A percentile compares a stretch with the other conserved stretches of the same genome.
Conservation (phyloP, 225 moss, liverwort and hornwort genomes). For the Neckera pumila region DNA sequence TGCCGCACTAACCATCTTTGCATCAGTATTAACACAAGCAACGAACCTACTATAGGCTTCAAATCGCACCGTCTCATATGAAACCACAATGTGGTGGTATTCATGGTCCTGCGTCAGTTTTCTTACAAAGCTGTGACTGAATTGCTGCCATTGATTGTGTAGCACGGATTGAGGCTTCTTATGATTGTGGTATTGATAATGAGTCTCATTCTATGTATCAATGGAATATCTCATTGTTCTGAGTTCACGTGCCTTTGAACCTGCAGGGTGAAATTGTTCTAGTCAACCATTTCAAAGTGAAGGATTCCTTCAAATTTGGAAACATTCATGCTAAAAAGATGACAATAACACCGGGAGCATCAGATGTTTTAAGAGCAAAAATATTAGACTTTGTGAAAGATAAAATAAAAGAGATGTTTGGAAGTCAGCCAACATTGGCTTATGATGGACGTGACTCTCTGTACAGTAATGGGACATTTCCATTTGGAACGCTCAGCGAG, state of each 20-base stretch:
- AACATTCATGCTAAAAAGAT: constrained; percentile 16
- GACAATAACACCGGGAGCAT: background rate
- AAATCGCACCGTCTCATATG: background rate
- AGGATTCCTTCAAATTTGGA: constrained; percentile 22
- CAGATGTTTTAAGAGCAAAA: background rate
- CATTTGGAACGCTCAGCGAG: constrained; percentile 22
- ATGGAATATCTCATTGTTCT: background rate
- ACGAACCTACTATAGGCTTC: background rate
- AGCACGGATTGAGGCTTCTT: background rate
- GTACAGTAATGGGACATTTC: constrained; percentile 5
- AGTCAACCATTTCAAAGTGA: constrained; percentile 36
- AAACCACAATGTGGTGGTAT: background rate
- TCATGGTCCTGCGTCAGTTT: background rate
- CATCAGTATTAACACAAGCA: background rate
- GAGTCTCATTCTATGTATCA: background rate
- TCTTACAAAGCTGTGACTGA: background rate
- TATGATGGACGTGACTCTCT: constrained; percentile 17
- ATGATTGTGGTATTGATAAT: background rate
- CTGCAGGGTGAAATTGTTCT: constrained; percentile 10
- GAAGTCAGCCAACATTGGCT: constrained; percentile 1
- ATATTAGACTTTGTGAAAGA: constrained; percentile 7
- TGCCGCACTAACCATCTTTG: background rate
- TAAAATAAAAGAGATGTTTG: constrained; percentile 4
- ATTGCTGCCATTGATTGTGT: background rate
- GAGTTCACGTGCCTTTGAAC: background rate